Conservation (phyloP, 2,329 filamentous ascomycete species). For the Aureobasidium melanogenum region DNA sequence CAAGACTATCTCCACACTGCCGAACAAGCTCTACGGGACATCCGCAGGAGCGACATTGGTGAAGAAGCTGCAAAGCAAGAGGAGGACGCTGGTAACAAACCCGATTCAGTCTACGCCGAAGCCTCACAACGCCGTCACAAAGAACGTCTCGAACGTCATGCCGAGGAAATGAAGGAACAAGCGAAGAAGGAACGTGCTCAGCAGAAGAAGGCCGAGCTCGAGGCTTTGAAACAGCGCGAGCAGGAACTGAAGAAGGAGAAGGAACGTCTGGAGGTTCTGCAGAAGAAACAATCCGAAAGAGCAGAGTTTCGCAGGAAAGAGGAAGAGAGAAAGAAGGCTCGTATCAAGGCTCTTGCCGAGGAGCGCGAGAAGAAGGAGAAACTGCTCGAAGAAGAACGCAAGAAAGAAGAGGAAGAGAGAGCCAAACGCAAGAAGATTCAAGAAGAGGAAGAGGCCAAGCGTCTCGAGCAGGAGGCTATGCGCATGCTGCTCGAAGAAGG, state of each 20-base stretch:
- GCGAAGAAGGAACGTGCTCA: constrained; percentile 52
- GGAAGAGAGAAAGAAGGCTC: constrained; percentile 47
- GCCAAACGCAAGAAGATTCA: constrained; percentile 32
- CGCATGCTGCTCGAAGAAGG: constrained; percentile 47
- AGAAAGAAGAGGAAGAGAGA: constrained; percentile 39
- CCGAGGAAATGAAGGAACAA: constrained; percentile 52
- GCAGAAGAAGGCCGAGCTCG: constrained; percentile 45
- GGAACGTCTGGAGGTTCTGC: constrained; percentile 36
- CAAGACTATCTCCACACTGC: constrained; percentile 55
- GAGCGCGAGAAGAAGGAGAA: constrained; percentile 36
- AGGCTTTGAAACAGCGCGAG: constrained; percentile 41
- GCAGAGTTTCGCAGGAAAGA: constrained; percentile 36
- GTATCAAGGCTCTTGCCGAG: constrained; percentile 40
- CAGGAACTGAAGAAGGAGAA: constrained; percentile 35
- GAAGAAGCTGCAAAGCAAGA: constrained; percentile 60
- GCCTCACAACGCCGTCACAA: constrained; percentile 54
- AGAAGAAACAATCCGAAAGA: constrained; percentile 40
- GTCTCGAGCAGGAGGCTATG: constrained; percentile 47
- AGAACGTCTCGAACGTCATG: constrained; percentile 53
- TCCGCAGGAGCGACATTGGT: constrained; percentile 60
- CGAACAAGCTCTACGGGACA: constrained; percentile 59
- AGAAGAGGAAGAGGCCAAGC: constrained; percentile 41
- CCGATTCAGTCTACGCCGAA: constrained; percentile 62
- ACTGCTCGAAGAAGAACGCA: constrained; percentile 44
- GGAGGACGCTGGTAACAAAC: constrained; percentile 56